Evolutionary conservation across 75 land plant genomes (phyloP), one percentile per base, ranked within the genome.

Genomic region (Pseudotsuga menziesii): DNA sequence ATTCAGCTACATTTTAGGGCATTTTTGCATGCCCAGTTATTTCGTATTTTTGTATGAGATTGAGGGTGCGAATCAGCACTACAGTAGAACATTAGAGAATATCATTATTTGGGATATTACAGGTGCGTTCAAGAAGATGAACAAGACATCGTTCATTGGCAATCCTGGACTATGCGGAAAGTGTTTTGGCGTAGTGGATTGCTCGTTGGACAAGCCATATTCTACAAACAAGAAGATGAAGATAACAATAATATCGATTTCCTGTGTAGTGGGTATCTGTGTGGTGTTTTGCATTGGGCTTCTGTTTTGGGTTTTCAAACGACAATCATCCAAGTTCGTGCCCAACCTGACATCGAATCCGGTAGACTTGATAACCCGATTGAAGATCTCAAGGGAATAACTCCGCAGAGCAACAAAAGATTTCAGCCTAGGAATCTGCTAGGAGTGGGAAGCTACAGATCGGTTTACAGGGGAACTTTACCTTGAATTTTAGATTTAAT

Each of bases 161-260:
- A 93, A 91, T 74, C 67, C 74, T 4, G 81, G 56, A 41, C 85
- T 91, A 0, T 93, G 93, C 75, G 93, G 90, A 19, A 80, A 71
- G 71, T 67, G 44, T 73, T 79, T 20, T 14, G 56, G 26, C 20
- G 76, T 16, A 82, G 83, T 74, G 71, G 57, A 25, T 16, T 41
- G 5, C 54, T 44, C 22, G 22, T 14, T 2, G 23, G 26, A n/a
- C 19, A 59, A 59, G 22, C 22, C 61, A 0, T 0, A 0, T 59
- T n/a, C 61, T n/a, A 59, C 6, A 3, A 17, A 59, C 20, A 59
- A 59, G 20, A 19, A 19, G 48, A 44, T 0, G 48, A 44, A 41
- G 48, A 41, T 41, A 41, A 4, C 5, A 41, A 6, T 41, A 41
- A 41, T 41, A 41, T 41, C 48, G 48, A 41, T 41, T 41, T 41